phyloP scores from a whole-genome alignment of 805 yeast species.

The Cephaloascus fragrans region DNA sequence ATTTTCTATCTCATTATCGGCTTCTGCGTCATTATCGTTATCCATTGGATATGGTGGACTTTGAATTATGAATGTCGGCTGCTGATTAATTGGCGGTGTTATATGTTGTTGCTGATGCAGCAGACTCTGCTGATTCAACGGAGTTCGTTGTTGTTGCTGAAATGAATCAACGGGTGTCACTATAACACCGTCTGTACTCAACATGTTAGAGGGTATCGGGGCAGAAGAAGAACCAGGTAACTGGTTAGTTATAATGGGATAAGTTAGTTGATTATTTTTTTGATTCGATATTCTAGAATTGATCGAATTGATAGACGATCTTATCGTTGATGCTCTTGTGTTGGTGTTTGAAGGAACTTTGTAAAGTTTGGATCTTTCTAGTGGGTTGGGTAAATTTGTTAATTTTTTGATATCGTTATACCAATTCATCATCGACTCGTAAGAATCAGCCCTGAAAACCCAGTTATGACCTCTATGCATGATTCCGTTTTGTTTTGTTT shows the following conservation, averaged over 20 bases:
- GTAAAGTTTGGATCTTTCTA: conserved; percentile 39
- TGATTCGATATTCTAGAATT: neutral
- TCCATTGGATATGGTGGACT: neutral
- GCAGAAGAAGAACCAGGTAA: conserved; percentile 10
- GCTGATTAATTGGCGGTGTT: neutral
- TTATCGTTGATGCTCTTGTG: neutral
- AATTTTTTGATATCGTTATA: conserved; percentile 64
- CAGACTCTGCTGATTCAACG: neutral
- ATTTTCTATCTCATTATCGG: neutral
- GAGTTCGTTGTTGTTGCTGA: neutral
- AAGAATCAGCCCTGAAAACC: conserved; percentile 89
- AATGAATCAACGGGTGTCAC: conserved; percentile 3
- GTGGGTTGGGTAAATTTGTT: conserved; percentile 53
- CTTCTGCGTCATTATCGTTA: neutral
- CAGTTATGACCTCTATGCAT: conserved; percentile 80
- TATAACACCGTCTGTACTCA: conserved; percentile 10
- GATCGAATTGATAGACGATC: neutral
- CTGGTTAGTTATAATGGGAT: conserved; percentile 4
- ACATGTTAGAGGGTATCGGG: conserved; percentile 8
- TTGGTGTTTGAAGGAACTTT: conserved; percentile 1
- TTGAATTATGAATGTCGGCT: neutral
- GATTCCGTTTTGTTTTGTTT: conserved; percentile 65
- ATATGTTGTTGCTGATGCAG: neutral
- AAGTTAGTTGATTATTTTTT: neutral
- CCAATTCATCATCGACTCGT: conserved; percentile 78